Evolutionary conservation across 345 rosid genomes (phyloP), one percentile per base, ranked within the genome.

Genomic region (Brassica nigra): DNA sequence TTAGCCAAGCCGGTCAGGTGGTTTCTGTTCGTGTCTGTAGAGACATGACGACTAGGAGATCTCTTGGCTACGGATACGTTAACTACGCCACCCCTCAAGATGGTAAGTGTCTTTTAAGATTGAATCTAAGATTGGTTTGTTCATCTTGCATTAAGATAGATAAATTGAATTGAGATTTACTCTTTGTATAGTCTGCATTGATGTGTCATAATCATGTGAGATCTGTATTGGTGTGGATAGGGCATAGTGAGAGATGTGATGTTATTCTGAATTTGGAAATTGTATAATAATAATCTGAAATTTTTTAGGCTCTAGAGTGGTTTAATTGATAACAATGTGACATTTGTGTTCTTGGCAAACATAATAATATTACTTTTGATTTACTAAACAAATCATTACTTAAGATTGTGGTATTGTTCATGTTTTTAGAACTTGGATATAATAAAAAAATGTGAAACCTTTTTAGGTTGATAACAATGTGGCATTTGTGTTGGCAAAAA

Each of bases 61-160:
- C 98, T 70, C 95, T 93, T 16, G 95, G 97, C 49, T 93, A 94
- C 76, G 98, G 90, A 49, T 94, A 94, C 37, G 92, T 94, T 23
- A 94, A 92, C 85, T 94, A 83, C 58, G 84, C 84, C 85, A 85
- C 86, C 70, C 86, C 93, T 80, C 87, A 83, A 47, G 98, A 94
- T 85, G 97, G 97, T 92, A 34, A 80, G 86, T 77, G n/a, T 62
- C 36, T 47, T 33, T 39, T 20, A 16, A 9, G 1, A 14, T 20
- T 20, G 1, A 18, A 20, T 49, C 14, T 31, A n/a, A 54, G 18
- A 29, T 62, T n/a, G n/a, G n/a, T n/a, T n/a, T n/a, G n/a, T n/a
- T n/a, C 7, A 8, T 65, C 0, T 42, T 42, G 54, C 30, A 42
- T 8, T 67, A 15, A 42, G 2, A 5, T n/a, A n/a, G n/a, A 10